These are phyloP conservation scores for Ustilago crameri DNA, from an alignment of 1,284 basidiomycete species.

Conservation along the genomic window DNA sequence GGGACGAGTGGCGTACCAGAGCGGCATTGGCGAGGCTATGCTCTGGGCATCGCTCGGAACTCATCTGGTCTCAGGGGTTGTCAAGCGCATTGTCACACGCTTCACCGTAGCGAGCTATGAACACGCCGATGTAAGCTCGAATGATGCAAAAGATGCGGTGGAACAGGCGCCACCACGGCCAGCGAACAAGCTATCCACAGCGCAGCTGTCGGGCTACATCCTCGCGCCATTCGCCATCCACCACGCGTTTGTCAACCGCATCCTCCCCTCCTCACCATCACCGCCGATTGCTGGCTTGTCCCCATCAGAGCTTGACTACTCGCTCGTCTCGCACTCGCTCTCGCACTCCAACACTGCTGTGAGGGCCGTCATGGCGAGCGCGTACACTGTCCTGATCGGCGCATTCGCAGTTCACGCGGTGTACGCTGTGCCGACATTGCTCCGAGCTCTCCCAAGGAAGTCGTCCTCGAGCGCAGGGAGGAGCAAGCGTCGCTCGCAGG, in stretches of 20 bases:
- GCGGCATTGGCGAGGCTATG: constrained; percentile 45
- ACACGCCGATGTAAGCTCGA: not conserved
- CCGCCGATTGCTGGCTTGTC: constrained; percentile 47
- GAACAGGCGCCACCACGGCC: not conserved
- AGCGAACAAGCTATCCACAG: constrained; percentile 3
- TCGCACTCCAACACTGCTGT: constrained; percentile 16
- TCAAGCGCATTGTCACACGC: constrained; percentile 24
- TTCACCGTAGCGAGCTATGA: constrained; percentile 12
- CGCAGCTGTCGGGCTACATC: constrained; percentile 36
- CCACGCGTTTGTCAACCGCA: constrained; percentile 54
- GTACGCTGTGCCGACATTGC: constrained; percentile 18
- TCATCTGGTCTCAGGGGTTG: constrained; percentile 41
- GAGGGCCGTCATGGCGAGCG: constrained; percentile 1
- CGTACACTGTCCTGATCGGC: constrained; percentile 31
- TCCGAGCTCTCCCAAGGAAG: not conserved
- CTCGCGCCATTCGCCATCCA: constrained; percentile 42
- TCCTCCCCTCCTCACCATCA: constrained; percentile 31
- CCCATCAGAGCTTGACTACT: constrained; percentile 59
- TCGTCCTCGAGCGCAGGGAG: not conserved
- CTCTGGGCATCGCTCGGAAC: constrained; percentile 48
- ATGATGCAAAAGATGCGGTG: not conserved
- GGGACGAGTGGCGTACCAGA: constrained; percentile 62
- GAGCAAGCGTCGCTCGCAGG: constrained; percentile 3
- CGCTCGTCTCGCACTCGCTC: constrained; percentile 51
- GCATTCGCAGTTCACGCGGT: constrained; percentile 36